A percentile compares a stretch with the other conserved stretches of the same genome.
Evolutionary conservation across 2,329 filamentous ascomycete species (phyloP).

Genomic region (Colletotrichum paranaense): DNA sequence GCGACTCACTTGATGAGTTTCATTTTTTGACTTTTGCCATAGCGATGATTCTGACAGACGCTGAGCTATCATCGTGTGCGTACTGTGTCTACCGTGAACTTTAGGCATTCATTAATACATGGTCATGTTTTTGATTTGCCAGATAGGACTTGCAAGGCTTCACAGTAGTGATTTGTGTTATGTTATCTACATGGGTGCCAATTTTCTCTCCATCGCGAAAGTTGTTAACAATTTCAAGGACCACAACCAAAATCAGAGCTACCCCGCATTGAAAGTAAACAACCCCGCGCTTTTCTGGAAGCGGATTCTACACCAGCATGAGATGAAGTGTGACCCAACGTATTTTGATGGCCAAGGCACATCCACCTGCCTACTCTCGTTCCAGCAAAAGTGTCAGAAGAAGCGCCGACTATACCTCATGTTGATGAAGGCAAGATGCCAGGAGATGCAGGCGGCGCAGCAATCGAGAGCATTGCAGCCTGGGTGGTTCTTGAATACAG

Average conservation of each 20-base stretch:
- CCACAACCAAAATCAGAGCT: background rate
- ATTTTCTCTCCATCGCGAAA: too few relatives aligned
- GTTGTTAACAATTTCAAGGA: background rate
- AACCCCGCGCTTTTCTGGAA: background rate
- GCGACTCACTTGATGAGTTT: accelerated
- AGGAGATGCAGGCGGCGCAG: background rate
- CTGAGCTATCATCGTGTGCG: too few relatives aligned
- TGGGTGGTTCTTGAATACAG: background rate
- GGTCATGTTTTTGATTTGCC: background rate
- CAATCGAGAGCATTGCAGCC: too few relatives aligned
- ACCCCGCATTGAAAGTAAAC: background rate
- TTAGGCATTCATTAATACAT: too few relatives aligned
- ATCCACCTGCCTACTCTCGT: accelerated
- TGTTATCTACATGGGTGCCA: too few relatives aligned
- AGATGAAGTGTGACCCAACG: background rate
- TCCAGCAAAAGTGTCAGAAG: background rate
- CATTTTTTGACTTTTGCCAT: background rate
- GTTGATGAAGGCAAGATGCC: too few relatives aligned
- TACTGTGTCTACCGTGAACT: too few relatives aligned
- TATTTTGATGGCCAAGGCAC: background rate
- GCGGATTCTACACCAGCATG: background rate
- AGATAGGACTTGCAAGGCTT: too few relatives aligned
- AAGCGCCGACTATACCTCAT: background rate
- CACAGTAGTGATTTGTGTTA: too few relatives aligned
- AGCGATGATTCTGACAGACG: background rate